These are phyloP conservation scores for Ogataea saltuana DNA, from an alignment of 805 yeast genomes.

Conservation along the genomic window DNA sequence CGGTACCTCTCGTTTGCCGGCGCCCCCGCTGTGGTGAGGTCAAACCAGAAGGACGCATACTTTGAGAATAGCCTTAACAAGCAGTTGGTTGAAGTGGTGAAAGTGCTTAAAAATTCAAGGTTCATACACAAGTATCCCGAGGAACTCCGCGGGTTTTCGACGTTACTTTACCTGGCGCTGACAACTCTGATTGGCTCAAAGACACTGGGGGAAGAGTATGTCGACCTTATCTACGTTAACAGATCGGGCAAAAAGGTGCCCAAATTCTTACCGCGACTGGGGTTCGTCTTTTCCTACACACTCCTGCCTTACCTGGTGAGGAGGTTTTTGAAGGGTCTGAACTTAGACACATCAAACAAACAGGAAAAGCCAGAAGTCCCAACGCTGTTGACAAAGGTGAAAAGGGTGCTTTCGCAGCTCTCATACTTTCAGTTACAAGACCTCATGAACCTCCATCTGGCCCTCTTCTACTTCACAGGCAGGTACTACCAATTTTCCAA, in stretches of 20 bases:
- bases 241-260: slow-evolving; percentile 55
- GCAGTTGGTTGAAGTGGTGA: slow-evolving; percentile 58
- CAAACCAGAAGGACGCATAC: slow-evolving; percentile 86
- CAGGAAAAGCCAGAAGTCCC: slow-evolving; percentile 20
- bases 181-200: slow-evolving; percentile 78
- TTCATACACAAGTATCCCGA: slow-evolving; percentile 63
- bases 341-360: slow-evolving; percentile 20
- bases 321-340: slow-evolving; percentile 20
- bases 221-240: slow-evolving; percentile 69
- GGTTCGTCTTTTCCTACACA: slow-evolving; percentile 61
- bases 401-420: slow-evolving; percentile 21
- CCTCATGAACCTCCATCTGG: slow-evolving; percentile 68
- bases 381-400: slow-evolving; percentile 10
- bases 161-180: slow-evolving; percentile 62
- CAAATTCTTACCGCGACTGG: slow-evolving; percentile 43
- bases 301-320: slow-evolving; percentile 59
- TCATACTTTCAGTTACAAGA: slow-evolving; percentile 52
- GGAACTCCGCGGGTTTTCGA: slow-evolving; percentile 59
- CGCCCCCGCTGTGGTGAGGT: slow-evolving; percentile 88
- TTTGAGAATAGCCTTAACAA: slow-evolving; percentile 56
- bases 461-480: slow-evolving; percentile 81
- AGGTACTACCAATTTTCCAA: slow-evolving; percentile 77
- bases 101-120: slow-evolving; percentile 58
- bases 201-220: slow-evolving; percentile 93
- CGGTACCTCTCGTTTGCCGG: slow-evolving; percentile 65